Percentiles rank a stretch among this genome's conserved stretches.
phyloP scores from a whole-genome alignment of 2,329 filamentous ascomycete genomes.

The Pseudogymnoascus verrucosus region DNA sequence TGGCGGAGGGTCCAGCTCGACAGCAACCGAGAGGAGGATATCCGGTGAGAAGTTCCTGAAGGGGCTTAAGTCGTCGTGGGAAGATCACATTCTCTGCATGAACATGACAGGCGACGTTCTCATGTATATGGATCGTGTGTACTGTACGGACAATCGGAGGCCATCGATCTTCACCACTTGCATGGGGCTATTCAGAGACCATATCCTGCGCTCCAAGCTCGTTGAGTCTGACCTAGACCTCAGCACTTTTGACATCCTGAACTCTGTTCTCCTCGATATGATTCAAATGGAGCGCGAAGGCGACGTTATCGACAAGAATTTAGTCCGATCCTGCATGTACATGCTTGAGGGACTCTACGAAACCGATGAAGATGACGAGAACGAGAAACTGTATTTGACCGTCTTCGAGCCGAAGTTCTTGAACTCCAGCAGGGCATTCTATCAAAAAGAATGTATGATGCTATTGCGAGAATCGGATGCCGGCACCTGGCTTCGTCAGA shows the following conservation, averaged over 20 bases:
- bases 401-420: constrained; percentile 77
- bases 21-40: constrained; percentile 69
- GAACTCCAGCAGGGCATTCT: constrained; percentile 62
- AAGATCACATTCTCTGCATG: constrained; percentile 86
- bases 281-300: constrained; percentile 88
- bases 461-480: constrained; percentile 74
- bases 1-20: constrained; percentile 44
- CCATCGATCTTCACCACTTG: constrained; percentile 76
- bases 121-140: constrained; percentile 94
- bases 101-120: constrained; percentile 94
- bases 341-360: constrained; percentile 91
- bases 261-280: constrained; percentile 78
- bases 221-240: constrained; percentile 34
- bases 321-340: constrained; percentile 74
- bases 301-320: constrained; percentile 74
- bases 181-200: constrained; percentile 81
- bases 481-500: constrained; percentile 70
- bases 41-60: constrained; percentile 78
- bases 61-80: constrained; percentile 70
- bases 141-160: constrained; percentile 61
- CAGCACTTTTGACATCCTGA: constrained; percentile 66
- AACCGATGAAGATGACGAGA: constrained; percentile 66
- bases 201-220: constrained; percentile 62
- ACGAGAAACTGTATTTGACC: constrained; percentile 73
- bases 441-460: constrained; percentile 63